Conservation (phyloP, 169 alveolate genomes). For the Plasmodium relictum region DNA sequence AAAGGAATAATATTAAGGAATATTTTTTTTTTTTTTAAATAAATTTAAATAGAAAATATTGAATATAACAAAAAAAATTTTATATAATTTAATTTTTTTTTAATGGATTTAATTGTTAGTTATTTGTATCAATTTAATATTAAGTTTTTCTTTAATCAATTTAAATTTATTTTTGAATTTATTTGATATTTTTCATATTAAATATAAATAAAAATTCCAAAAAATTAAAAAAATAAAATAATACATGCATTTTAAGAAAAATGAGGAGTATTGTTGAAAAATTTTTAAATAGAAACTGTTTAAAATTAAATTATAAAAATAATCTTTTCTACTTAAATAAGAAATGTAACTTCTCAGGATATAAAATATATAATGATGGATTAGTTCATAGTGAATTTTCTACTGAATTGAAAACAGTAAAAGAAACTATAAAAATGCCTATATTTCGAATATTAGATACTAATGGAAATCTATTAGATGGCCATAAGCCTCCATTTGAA, state of each 20-base stretch:
- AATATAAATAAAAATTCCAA: too few species aligned
- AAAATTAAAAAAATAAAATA: too few species aligned
- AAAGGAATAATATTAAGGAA: too few species aligned
- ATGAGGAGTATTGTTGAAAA: slow-evolving; percentile 46
- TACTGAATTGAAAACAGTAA: slow-evolving; percentile 79
- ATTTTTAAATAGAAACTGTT: background rate
- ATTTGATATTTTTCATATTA: too few species aligned
- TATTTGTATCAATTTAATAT: too few species aligned
- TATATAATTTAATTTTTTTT: too few species aligned
- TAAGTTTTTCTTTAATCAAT: too few species aligned
- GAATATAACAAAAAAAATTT: too few species aligned
- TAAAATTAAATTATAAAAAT: slow-evolving; percentile 11
- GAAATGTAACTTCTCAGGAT: slow-evolving; percentile 36
- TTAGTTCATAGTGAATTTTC: slow-evolving; percentile 85
- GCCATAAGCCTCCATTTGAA: slow-evolving; percentile 80
- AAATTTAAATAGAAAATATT: too few species aligned
- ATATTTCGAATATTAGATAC: slow-evolving; percentile 85
- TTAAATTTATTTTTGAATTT: too few species aligned
- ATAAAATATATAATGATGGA: slow-evolving; percentile 77
- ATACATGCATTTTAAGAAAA: background rate
- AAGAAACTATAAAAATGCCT: slow-evolving; percentile 84
- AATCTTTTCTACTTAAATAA: slow-evolving; percentile 15
- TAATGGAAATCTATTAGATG: slow-evolving; percentile 83
- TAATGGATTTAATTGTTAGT: too few species aligned
- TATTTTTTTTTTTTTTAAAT: too few species aligned